A percentile compares a stretch with the other conserved stretches of the same genome.
Evolutionary conservation across 1,139 yeast genomes (phyloP).

Genomic region (Yamadazyma triangularis): DNA sequence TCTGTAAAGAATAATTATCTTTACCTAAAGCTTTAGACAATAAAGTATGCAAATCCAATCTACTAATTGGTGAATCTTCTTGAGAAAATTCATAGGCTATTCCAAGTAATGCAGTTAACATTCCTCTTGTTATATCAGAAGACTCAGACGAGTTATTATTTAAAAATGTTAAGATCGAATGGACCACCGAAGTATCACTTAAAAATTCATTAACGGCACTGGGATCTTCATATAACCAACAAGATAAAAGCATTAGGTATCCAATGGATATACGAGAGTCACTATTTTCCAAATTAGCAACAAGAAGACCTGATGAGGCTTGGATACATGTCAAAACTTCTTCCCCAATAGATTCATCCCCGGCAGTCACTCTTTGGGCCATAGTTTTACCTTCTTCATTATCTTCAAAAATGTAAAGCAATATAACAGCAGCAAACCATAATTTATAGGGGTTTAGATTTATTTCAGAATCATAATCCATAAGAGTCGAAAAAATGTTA

Average conservation of each 20-base stretch:
- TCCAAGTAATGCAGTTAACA: constrained; percentile 71
- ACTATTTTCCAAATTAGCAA: constrained; percentile 56
- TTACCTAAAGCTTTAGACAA: constrained; percentile 70
- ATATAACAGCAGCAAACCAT: constrained; percentile 77
- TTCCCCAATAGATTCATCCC: constrained; percentile 64
- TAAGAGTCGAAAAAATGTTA: constrained; percentile 63
- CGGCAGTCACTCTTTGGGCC: constrained; percentile 57
- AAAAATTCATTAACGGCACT: constrained; percentile 75
- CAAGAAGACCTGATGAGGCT: constrained; percentile 71
- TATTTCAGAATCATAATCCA: constrained; percentile 74
- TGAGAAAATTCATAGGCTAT: constrained; percentile 79
- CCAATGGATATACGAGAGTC: constrained; percentile 81
- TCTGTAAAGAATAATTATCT: constrained; percentile 71
- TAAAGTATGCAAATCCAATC: constrained; percentile 59
- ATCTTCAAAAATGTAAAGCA: constrained; percentile 62
- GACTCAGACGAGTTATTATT: constrained; percentile 58
- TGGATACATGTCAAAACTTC: constrained; percentile 74
- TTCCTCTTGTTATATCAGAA: constrained; percentile 64
- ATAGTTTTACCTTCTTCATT: constrained; percentile 47
- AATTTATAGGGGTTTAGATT: constrained; percentile 79
- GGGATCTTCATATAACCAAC: constrained; percentile 77
- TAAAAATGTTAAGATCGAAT: constrained; percentile 63
- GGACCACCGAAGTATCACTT: constrained; percentile 60
- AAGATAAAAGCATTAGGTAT: constrained; percentile 68
- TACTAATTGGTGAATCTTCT: constrained; percentile 62